Evolutionary conservation across 2,329 filamentous ascomycete genomes (phyloP), one percentile per base, ranked within the genome.

Genomic region (Scedosporium dehoogii): DNA sequence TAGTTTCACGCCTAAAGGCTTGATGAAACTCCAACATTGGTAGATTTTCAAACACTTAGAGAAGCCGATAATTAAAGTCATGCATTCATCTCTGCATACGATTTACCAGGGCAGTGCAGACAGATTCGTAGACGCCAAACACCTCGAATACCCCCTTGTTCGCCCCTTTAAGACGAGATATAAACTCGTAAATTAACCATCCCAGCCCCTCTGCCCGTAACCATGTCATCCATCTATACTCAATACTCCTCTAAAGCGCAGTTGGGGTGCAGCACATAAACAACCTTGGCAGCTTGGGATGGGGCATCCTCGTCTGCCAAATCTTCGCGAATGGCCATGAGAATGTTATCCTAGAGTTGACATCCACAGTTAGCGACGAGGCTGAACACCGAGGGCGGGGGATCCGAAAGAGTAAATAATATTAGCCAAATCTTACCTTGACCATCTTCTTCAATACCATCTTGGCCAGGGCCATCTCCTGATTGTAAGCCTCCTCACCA

Each of bases 361-460:
- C 84, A 80, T 58, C 85, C 27, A 10, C 44, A 46, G 67, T 76
- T 67, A 78, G 71, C 60, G 59, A 64, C 25, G 56, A 58, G 14
- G 25, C 18, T 46, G 33, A n/a, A 46, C 14, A 25, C 58, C 4
- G 48, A 59, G 16, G 2, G n/a, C 7, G 57, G 25, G 1, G 41
- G 56, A 46, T 9, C 7, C 58, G 10, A 58, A 7, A 41, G 29
- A 18, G 29, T 21, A 33, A 33, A 53, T 62, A 63, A 44, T 27
- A 38, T 12, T 63, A 46, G 55, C 33, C 48, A 58, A 58, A 65
- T 76, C 85, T 71, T 79, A 94, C 92, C 87, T 94, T 97, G 71
- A 97, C 89, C 88, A 97, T 96, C 75, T 91, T 88, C 82, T 90
- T 96, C 68, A 99, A 76, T 61, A 99, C 93, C 83, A 96, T 94